Evolutionary conservation across 2,329 filamentous ascomycete species (phyloP).

Genomic region (Lecanicillium sp.): DNA sequence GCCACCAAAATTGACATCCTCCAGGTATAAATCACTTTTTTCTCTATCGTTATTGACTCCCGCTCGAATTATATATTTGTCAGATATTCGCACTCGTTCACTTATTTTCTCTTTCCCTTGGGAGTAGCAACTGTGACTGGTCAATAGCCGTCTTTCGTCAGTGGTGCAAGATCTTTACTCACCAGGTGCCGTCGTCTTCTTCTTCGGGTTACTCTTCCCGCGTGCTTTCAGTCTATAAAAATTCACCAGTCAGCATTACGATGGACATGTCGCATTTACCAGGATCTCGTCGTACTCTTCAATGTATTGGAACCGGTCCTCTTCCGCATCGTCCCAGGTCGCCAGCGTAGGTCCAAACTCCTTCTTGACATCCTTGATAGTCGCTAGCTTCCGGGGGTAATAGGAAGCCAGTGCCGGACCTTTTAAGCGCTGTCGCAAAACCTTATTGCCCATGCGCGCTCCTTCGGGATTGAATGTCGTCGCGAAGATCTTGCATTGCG

Average conservation of each 20-base stretch:
- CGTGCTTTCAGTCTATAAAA: constrained; percentile 57
- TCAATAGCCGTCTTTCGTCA: constrained; percentile 1
- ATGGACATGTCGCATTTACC: background rate
- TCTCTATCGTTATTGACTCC: no score
- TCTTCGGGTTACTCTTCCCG: constrained; percentile 83
- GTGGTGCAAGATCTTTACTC: background rate
- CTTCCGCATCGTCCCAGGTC: constrained; percentile 66
- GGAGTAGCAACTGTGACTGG: constrained; percentile 14
- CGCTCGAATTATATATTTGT: no score
- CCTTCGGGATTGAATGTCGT: constrained; percentile 83
- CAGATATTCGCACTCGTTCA: background rate
- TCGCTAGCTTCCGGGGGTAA: constrained; percentile 70
- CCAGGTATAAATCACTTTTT: no score
- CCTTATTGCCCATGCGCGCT: constrained; percentile 79
- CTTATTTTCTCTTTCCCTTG: constrained; percentile 16
- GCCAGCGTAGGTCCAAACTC: constrained; percentile 58
- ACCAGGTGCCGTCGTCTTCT: constrained; percentile 57
- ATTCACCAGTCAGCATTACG: constrained; percentile 19
- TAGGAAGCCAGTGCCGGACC: constrained; percentile 80
- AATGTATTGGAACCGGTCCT: constrained; percentile 71
- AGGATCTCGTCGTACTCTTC: constrained; percentile 41
- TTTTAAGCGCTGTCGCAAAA: constrained; percentile 78
- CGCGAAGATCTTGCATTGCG: constrained; percentile 86
- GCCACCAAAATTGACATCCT: no score
- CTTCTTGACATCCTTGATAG: constrained; percentile 65